Percentiles rank a stretch among this genome's conserved stretches.
These are phyloP conservation scores for Paxillus rubicundulus DNA, from an alignment of 768 basidiomycete genomes.

Conservation along the genomic window DNA sequence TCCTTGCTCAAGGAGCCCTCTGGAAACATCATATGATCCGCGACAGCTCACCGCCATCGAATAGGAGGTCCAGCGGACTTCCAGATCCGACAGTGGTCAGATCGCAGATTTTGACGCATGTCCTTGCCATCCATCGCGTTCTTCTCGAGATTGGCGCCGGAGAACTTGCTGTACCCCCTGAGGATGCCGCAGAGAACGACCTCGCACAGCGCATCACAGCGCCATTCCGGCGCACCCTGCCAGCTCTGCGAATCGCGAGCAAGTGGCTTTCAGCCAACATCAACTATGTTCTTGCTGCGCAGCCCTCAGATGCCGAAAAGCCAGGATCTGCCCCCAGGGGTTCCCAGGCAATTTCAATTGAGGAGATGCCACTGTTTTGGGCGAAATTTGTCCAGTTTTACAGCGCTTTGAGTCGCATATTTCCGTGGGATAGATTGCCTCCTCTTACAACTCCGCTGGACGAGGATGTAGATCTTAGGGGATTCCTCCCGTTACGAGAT, in stretches of 20 bases:
- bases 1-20: slow-evolving; percentile 75
- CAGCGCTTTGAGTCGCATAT: slow-evolving; percentile 56
- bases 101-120: slow-evolving; percentile 61
- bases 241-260: slow-evolving; percentile 80
- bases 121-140: slow-evolving; percentile 60
- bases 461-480: slow-evolving; percentile 86
- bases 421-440: slow-evolving; percentile 66
- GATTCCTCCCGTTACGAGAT: slow-evolving; percentile 79
- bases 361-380: slow-evolving; percentile 62
- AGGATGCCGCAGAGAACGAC: slow-evolving; percentile 54
- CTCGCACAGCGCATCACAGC: slow-evolving; percentile 85
- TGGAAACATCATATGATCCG: slow-evolving; percentile 84
- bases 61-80: slow-evolving; percentile 23
- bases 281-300: slow-evolving; percentile 54
- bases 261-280: slow-evolving; percentile 86
- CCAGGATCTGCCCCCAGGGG: slow-evolving; percentile 11
- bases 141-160: slow-evolving; percentile 65
- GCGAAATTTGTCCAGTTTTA: slow-evolving; percentile 63
- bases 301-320: slow-evolving; percentile 23
- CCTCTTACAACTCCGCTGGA: slow-evolving; percentile 63
- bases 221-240: slow-evolving; percentile 78
- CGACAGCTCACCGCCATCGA: slow-evolving; percentile 34
- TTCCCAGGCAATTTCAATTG: slow-evolving; percentile 27
- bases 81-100: slow-evolving; percentile 46
- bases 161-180: slow-evolving; percentile 56